phyloP scores from a whole-genome alignment of 768 basidiomycete species.

The Trametes cinnabarina region DNA sequence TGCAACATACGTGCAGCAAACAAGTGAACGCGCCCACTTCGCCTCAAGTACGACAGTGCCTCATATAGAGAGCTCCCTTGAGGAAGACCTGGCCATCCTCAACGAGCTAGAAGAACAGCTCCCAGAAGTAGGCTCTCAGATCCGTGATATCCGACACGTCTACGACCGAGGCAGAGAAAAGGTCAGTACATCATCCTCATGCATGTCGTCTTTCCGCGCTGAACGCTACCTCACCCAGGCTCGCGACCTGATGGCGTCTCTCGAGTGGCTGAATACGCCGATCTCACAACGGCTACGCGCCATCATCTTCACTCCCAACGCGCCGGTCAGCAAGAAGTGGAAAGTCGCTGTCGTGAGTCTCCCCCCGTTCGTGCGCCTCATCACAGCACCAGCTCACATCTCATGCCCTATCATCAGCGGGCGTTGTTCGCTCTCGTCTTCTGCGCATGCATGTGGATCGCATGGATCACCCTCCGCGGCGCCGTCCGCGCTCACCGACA shows the following conservation, averaged over 20 bases:
- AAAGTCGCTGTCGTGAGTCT: conserved; percentile 55
- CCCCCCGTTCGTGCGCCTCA: background rate
- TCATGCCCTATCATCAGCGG: conserved; percentile 15
- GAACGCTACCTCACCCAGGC: conserved; percentile 54
- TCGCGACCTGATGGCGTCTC: conserved; percentile 55
- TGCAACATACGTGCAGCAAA: conserved; percentile 41
- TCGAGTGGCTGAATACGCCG: conserved; percentile 76
- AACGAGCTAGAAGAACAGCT: conserved; percentile 55
- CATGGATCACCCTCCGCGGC: conserved; percentile 61
- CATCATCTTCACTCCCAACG: conserved; percentile 69
- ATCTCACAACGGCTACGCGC: conserved; percentile 73
- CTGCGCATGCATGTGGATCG: conserved; percentile 55
- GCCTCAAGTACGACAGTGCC: conserved; percentile 61
- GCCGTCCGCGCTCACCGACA: conserved; percentile 74
- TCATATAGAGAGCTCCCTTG: conserved; percentile 56
- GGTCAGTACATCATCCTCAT: conserved; percentile 41
- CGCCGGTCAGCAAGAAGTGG: conserved; percentile 73
- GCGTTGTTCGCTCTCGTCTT: conserved; percentile 56
- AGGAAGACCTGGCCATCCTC: conserved; percentile 58
- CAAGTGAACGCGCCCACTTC: conserved; percentile 55
- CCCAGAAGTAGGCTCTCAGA: conserved; percentile 60
- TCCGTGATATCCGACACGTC: conserved; percentile 57
- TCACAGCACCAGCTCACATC: background rate
- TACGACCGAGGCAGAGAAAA: conserved; percentile 73
- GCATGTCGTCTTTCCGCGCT: too few species aligned